Percentiles rank a stretch among this genome's conserved stretches.
Conservation (phyloP, 768 basidiomycete genomes). For the Boletus tomentosulus region DNA sequence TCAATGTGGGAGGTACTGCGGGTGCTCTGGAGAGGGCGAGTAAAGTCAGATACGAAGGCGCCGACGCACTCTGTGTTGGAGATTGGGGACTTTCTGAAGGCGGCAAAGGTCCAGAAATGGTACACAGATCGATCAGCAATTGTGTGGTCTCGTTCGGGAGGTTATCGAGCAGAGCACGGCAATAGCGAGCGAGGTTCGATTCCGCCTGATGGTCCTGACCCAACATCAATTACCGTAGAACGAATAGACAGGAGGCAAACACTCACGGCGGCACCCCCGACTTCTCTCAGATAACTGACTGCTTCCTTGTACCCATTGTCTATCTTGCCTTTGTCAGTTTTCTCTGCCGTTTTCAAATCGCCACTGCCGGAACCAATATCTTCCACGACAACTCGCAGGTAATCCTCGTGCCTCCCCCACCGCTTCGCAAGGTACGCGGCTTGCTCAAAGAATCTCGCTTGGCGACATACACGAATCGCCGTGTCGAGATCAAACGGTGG, state of each 20-base stretch:
- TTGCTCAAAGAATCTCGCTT: slow-evolving; percentile 95
- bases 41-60: slow-evolving; percentile 74
- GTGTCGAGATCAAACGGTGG: slow-evolving; percentile 97
- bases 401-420: slow-evolving; percentile 90
- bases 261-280: slow-evolving; percentile 78
- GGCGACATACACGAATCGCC: slow-evolving; percentile 92
- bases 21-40: slow-evolving; percentile 66
- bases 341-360: slow-evolving; percentile 10
- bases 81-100: slow-evolving; percentile 21
- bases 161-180: slow-evolving; percentile 75
- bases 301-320: slow-evolving; percentile 61
- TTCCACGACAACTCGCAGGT: slow-evolving; percentile 89
- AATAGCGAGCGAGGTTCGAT: slow-evolving; percentile 82
- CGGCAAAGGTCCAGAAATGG: slow-evolving; percentile 52
- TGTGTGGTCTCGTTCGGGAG: slow-evolving; percentile 88
- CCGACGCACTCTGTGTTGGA: slow-evolving; percentile 20
- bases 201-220: slow-evolving; percentile 58
- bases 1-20: slow-evolving; percentile 38
- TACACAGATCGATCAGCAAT: slow-evolving; percentile 88
- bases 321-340: slow-evolving; percentile 34
- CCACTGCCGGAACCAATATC: slow-evolving; percentile 52
- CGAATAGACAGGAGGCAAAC: neutral
- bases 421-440: slow-evolving; percentile 91
- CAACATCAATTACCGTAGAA: neutral
- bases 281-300: slow-evolving; percentile 68